Percentiles rank a stretch among this genome's conserved stretches.
phyloP scores from a whole-genome alignment of 106 monocot genomes.

The Platanthera guangdongensis region DNA sequence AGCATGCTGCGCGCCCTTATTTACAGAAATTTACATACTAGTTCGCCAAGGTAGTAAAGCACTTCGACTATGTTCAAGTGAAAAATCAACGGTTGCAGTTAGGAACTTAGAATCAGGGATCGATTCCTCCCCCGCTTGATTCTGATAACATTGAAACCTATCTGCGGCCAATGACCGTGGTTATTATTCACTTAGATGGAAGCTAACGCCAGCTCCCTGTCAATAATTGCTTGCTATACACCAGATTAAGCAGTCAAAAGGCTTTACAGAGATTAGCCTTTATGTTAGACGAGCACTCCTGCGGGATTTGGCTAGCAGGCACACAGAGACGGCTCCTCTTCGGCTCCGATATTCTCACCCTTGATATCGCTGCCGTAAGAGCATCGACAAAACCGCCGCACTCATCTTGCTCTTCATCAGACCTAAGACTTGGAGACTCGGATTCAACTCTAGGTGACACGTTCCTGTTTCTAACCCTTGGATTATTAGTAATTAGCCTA shows the following conservation, averaged over 20 bases:
- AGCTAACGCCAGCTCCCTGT: background rate
- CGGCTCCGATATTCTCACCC: slow-evolving; percentile 83
- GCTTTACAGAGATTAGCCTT: slow-evolving; percentile 88
- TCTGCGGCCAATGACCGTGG: background rate
- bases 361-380: slow-evolving; percentile 64
- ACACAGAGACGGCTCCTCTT: slow-evolving; percentile 71
- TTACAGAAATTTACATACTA: slow-evolving; percentile 6
- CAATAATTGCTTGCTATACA: background rate
- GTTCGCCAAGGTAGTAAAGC: background rate
- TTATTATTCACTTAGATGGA: background rate
- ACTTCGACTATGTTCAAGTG: background rate
- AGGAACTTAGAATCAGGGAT: background rate
- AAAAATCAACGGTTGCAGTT: background rate
- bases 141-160: no score
- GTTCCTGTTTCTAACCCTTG: slow-evolving; percentile 8
- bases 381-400: slow-evolving; percentile 51
- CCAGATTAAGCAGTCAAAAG: slow-evolving; percentile 34
- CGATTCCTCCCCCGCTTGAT: background rate
- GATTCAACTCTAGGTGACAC: slow-evolving; percentile 15
- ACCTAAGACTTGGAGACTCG: slow-evolving; percentile 28
- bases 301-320: slow-evolving; percentile 36
- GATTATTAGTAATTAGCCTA: slow-evolving; percentile 18
- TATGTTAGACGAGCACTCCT: slow-evolving; percentile 63
- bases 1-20: background rate
- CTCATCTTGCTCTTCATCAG: slow-evolving; percentile 34